phyloP scores from a whole-genome alignment of 352 stramenopile species.

The Phytophthora lateralis region DNA sequence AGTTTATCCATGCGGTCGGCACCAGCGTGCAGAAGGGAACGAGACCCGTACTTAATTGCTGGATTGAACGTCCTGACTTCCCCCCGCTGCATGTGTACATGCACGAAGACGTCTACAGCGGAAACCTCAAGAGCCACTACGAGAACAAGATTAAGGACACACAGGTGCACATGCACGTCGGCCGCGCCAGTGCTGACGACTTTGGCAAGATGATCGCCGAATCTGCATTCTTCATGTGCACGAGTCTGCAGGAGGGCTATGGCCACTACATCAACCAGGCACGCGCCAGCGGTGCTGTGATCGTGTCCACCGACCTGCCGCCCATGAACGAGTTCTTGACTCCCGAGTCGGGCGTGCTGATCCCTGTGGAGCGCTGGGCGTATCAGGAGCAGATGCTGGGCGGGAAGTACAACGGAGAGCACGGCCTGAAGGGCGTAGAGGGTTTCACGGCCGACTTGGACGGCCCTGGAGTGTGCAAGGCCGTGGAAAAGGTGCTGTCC shows the following conservation, averaged over 20 bases:
- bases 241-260: constrained; percentile 65
- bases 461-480: constrained; percentile 50
- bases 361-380: constrained; percentile 34
- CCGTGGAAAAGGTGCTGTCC: constrained; percentile 53
- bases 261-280: constrained; percentile 80
- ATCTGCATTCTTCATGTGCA: constrained; percentile 62
- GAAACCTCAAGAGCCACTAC: constrained; percentile 37
- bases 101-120: constrained; percentile 39
- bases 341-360: constrained; percentile 45
- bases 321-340: constrained; percentile 75
- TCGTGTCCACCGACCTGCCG: constrained; percentile 57
- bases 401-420: constrained; percentile 49
- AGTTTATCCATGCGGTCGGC: constrained; percentile 57
- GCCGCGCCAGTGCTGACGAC: constrained; percentile 32
- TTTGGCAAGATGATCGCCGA: constrained; percentile 65
- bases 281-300: constrained; percentile 45
- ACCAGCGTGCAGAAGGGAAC: constrained; percentile 68
- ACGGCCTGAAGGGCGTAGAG: constrained; percentile 52
- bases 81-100: constrained; percentile 63
- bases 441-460: constrained; percentile 48
- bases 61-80: constrained; percentile 53
- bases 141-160: constrained; percentile 29
- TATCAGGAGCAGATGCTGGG: constrained; percentile 57
- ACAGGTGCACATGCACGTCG: constrained; percentile 46
- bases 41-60: constrained; percentile 55